A percentile compares a stretch with the other conserved stretches of the same genome.
Conservation (phyloP, 23 red algal genomes). For the Gracilaria vermiculophylla region DNA sequence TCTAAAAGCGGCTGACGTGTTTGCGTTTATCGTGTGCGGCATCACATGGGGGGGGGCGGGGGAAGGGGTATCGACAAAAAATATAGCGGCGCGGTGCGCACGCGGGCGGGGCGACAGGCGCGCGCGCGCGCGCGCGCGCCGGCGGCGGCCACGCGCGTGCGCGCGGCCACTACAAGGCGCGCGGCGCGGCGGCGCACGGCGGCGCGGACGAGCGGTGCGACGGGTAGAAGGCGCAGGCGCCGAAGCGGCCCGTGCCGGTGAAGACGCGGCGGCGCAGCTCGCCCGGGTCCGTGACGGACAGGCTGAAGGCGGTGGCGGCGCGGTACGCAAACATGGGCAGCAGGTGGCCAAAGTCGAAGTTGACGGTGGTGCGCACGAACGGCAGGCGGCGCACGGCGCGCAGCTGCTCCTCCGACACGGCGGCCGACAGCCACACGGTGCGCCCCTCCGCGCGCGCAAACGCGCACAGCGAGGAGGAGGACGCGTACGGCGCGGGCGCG, state of each 20-base stretch:
- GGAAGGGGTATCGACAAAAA: no score
- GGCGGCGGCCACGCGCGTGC: no score
- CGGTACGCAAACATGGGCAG: constrained; percentile 8
- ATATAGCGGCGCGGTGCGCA: no score
- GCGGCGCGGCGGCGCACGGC: neutral
- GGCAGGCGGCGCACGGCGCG: neutral
- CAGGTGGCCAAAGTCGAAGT: neutral
- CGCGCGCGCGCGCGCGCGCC: no score
- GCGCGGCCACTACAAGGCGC: no score
- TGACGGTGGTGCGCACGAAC: constrained; percentile 5
- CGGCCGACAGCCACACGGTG: neutral
- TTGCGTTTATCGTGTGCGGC: no score
- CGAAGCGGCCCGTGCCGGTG: neutral
- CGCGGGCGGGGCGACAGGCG: no score
- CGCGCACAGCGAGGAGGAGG: neutral
- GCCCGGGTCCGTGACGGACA: neutral
- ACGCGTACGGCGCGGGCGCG: neutral
- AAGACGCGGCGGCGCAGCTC: neutral
- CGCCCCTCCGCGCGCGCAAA: neutral
- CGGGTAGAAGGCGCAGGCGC: neutral
- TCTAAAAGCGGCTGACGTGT: no score
- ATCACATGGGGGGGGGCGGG: no score
- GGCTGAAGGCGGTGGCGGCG: neutral
- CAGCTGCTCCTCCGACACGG: neutral
- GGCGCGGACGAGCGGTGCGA: neutral